These are phyloP conservation scores for Juglanconis juglandina DNA, from an alignment of 2,329 filamentous ascomycete species.

Conservation along the genomic window DNA sequence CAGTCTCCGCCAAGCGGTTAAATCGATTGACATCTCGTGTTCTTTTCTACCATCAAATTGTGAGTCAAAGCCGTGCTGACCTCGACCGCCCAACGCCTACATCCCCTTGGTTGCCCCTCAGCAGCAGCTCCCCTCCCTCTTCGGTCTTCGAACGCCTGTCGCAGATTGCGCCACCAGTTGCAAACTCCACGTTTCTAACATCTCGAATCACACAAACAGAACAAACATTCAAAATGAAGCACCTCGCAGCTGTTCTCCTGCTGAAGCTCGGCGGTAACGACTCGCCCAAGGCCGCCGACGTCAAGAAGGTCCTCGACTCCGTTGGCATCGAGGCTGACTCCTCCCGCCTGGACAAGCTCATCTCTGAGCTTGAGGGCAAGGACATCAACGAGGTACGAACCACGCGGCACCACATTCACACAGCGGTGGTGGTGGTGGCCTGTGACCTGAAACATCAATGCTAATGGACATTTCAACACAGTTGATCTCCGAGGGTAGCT, in stretches of 20 bases:
- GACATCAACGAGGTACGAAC: constrained; percentile 80
- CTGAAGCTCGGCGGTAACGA: constrained; percentile 90
- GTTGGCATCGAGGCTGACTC: constrained; percentile 93
- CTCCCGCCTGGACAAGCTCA: constrained; percentile 80
- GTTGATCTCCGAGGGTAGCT: constrained; percentile 85
- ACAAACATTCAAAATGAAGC: constrained; percentile 83
- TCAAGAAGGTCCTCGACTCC: constrained; percentile 85
- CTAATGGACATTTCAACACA: constrained; percentile 34
- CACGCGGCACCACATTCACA: not conserved
- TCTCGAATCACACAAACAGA: constrained; percentile 5
- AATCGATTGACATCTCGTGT: constrained; percentile 99
- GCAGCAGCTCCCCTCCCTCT: not conserved
- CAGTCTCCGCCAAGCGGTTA: constrained; percentile 99
- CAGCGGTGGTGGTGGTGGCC: no score
- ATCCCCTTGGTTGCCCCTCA: not conserved
- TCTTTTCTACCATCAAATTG: constrained; percentile 38
- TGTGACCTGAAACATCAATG: constrained; percentile 14
- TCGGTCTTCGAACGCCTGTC: constrained; percentile 1
- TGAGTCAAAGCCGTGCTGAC: constrained; percentile 19
- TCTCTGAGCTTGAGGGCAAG: constrained; percentile 90
- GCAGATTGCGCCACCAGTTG: constrained; percentile 7
- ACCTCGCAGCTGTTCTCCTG: constrained; percentile 98
- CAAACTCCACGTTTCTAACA: constrained; percentile 1
- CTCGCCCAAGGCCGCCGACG: constrained; percentile 78
- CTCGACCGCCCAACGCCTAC: not conserved